Conservation (phyloP, 441 rosid species). For the Eruca vesicaria region DNA sequence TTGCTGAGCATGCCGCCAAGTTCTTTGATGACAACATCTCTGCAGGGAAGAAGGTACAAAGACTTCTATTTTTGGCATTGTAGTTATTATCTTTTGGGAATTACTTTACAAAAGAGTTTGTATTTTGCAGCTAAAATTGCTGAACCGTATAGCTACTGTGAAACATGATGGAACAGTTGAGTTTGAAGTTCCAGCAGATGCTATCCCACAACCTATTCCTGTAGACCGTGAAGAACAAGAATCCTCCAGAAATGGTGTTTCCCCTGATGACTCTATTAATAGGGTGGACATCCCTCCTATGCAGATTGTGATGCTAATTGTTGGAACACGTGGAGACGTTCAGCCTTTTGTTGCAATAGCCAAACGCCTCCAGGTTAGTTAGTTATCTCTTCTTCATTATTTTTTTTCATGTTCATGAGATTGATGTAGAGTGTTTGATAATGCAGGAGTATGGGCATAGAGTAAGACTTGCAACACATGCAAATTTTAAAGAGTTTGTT, state of each 20-base stretch:
- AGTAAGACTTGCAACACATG: slow-evolving; percentile 95
- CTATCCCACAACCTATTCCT: slow-evolving; percentile 39
- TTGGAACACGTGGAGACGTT: not conserved
- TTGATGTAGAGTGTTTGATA: not conserved
- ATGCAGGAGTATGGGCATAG: slow-evolving; percentile 99
- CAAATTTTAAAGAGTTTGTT: slow-evolving; percentile 96
- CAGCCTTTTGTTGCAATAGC: slow-evolving; percentile 61
- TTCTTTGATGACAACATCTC: slow-evolving; percentile 70
- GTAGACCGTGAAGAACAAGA: slow-evolving; percentile 35
- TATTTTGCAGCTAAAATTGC: slow-evolving; percentile 70
- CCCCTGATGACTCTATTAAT: not conserved
- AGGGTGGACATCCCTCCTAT: not conserved
- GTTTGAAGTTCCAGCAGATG: slow-evolving; percentile 80
- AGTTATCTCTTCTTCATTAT: not conserved
- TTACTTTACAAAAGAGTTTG: not conserved
- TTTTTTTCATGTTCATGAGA: not conserved
- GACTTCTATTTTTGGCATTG: slow-evolving; percentile 9
- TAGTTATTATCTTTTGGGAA: not conserved
- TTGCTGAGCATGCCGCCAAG: slow-evolving; percentile 78
- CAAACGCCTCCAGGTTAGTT: slow-evolving; percentile 82
- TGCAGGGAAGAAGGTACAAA: slow-evolving; percentile 68
- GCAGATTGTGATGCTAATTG: not conserved
- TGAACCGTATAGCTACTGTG: slow-evolving; percentile 37
- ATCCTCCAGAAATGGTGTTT: slow-evolving; percentile 18
- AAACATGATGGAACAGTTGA: slow-evolving; percentile 68